Conservation (phyloP, 2,329 filamentous ascomycete species). For the Raffaelea albimanens region DNA sequence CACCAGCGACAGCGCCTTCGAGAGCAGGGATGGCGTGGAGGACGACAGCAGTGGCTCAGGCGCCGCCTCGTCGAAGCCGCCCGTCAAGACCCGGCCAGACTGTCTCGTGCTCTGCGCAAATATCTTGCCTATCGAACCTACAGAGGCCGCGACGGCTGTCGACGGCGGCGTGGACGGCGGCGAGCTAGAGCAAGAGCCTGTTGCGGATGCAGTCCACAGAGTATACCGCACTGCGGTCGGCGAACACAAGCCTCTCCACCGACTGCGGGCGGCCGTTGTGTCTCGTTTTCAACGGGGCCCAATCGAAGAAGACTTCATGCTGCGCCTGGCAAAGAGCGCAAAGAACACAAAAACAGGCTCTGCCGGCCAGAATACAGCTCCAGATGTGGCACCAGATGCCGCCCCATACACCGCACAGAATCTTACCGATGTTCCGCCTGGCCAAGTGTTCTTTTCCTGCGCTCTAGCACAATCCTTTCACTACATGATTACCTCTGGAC, state of each 20-base stretch:
- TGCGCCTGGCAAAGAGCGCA: not conserved
- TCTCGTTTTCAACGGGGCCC: not conserved
- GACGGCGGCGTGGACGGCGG: not conserved
- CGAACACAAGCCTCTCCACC: not conserved
- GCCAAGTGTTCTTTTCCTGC: not conserved
- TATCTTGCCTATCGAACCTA: too few relatives aligned
- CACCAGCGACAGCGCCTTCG: too few relatives aligned
- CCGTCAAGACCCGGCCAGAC: not conserved
- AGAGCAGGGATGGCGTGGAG: too few relatives aligned
- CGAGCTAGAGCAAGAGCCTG: not conserved
- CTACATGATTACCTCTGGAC: not conserved
- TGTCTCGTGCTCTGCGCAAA: not conserved
- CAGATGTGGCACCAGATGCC: not conserved
- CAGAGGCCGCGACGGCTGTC: not conserved
- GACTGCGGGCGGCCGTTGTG: not conserved
- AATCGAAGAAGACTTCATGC: not conserved
- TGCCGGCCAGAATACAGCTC: not conserved
- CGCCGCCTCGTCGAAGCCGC: not conserved
- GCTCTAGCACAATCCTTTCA: not conserved
- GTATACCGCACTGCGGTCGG: too few relatives aligned
- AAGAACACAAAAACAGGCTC: not conserved
- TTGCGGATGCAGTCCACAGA: too few relatives aligned
- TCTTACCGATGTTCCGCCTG: not conserved
- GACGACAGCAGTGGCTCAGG: not conserved
- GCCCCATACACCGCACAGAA: not conserved